Base-by-base conservation (phyloP, 169 alveolate species). In the Plasmodium sp. region DNA sequence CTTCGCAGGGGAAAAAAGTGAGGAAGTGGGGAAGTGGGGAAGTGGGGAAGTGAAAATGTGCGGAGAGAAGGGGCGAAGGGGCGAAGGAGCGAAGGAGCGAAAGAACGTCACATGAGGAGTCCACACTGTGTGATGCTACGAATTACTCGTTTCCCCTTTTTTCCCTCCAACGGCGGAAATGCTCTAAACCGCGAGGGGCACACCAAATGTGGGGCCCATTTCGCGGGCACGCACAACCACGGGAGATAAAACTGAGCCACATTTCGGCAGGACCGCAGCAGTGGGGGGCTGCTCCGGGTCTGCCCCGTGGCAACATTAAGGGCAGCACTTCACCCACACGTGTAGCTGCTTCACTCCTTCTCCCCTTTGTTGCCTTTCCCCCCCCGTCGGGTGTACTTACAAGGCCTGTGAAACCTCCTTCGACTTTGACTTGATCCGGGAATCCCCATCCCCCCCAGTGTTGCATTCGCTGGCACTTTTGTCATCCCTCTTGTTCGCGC, bases 401-500 rank as follows among this genome's bases (percentile, higher is more conserved):
- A 83, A 33, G 9, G 92, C 82, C 48, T 83, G 83, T 36, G 67
- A 22, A 31, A 51, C 71, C 5, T 83, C 92, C 82, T 67, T 83
- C 43, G 92, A 67, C 33, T 67, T 83, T 18, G 82, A 14, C 31
- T 83, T 83, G 12, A 41, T 27, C 51, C 33, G 3, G 36, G 36
- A 58, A 9, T 67, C 39, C 10, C 14, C 18, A 67, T 62, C 41
- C 43, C 31, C 92, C n/a, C 33, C 33, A 67, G 5, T 14, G 39
- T 62, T 27, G 22, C 51, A 27, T 22, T 58, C 92, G 43, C 75
- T 27, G 7, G 67, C 41, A 67, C 73, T 33, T 22, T 39, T 33
- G 7, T 51, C 92, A 9, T 39, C 73, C 54, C 48, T 67, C 41
- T 9, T 67, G 48, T 84, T 84, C 10, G 72, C 36, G 75, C 79